These are phyloP conservation scores for Akebia trifoliata DNA, from an alignment of 164 flowering plant species.

Conservation along the genomic window DNA sequence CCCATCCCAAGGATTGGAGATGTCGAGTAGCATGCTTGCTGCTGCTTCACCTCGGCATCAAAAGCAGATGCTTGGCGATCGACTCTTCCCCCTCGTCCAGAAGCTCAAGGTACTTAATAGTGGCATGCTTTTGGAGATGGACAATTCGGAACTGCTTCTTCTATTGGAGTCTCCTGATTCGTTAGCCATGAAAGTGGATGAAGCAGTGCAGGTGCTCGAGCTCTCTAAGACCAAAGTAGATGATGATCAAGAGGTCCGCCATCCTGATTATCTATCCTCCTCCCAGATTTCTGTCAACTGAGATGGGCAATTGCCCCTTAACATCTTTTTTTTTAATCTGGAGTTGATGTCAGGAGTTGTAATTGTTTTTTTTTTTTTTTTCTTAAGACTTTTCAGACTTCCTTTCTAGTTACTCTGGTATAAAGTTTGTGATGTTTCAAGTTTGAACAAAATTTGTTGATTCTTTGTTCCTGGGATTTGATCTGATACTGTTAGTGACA, in stretches of 20 bases:
- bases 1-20: constrained; percentile 36
- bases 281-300: constrained; percentile 60
- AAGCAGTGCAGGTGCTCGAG: constrained; percentile 79
- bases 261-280: constrained; percentile 45
- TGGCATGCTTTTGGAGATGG: constrained; percentile 95
- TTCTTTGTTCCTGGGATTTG: constrained; percentile 3
- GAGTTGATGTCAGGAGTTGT: neutral
- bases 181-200: constrained; percentile 64
- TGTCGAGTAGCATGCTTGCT: constrained; percentile 65
- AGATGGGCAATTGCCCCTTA: neutral
- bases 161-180: constrained; percentile 78
- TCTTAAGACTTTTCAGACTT: neutral
- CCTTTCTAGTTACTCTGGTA: too few relatives aligned
- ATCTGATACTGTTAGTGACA: neutral
- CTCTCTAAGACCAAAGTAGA: constrained; percentile 39
- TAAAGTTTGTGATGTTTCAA: too few relatives aligned
- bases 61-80: constrained; percentile 80
- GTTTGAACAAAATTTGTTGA: neutral
- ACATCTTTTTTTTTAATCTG: neutral
- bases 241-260: constrained; percentile 38
- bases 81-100: constrained; percentile 63
- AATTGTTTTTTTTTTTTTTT: neutral
- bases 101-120: constrained; percentile 73
- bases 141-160: constrained; percentile 65
- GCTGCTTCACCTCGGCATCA: constrained; percentile 66